Conservation (phyloP, 179 eudicot species). For the Corrigiola litoralis region DNA sequence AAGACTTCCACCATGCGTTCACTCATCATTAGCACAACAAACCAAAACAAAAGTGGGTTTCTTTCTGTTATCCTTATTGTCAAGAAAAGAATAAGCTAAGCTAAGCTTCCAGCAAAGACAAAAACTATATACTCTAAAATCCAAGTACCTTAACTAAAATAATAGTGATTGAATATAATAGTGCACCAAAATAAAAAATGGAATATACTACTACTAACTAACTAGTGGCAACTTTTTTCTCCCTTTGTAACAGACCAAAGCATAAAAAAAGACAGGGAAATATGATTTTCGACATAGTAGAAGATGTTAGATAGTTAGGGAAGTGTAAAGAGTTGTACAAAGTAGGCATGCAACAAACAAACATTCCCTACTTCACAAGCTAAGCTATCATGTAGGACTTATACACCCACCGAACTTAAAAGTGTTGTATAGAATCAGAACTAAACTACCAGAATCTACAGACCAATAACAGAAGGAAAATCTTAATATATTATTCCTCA, state of each 20-base stretch:
- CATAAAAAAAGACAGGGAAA: too few relatives aligned
- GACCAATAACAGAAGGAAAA: too few relatives aligned
- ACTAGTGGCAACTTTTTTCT: neutral
- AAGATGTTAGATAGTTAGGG: too few relatives aligned
- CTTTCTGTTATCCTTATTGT: slow-evolving; percentile 20
- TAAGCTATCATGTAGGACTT: neutral
- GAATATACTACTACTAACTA: neutral
- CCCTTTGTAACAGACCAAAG: too few relatives aligned
- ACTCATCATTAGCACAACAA: too few relatives aligned
- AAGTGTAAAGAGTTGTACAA: neutral
- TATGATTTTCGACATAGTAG: too few relatives aligned
- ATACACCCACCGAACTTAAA: too few relatives aligned
- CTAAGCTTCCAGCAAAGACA: slow-evolving; percentile 20
- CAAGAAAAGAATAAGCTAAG: slow-evolving; percentile 45
- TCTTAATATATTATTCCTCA: too few relatives aligned
- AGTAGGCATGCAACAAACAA: slow-evolving; percentile 14
- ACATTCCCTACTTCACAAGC: slow-evolving; percentile 21
- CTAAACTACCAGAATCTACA: too few relatives aligned
- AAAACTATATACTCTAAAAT: neutral
- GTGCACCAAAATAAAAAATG: neutral
- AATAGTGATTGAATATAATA: neutral
- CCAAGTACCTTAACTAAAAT: neutral
- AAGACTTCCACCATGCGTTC: neutral
- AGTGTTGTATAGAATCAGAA: too few relatives aligned
- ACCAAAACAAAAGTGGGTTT: neutral